Base-by-base conservation (phyloP, 2,329 filamentous ascomycete genomes). In the Canariomyces notabilis region DNA sequence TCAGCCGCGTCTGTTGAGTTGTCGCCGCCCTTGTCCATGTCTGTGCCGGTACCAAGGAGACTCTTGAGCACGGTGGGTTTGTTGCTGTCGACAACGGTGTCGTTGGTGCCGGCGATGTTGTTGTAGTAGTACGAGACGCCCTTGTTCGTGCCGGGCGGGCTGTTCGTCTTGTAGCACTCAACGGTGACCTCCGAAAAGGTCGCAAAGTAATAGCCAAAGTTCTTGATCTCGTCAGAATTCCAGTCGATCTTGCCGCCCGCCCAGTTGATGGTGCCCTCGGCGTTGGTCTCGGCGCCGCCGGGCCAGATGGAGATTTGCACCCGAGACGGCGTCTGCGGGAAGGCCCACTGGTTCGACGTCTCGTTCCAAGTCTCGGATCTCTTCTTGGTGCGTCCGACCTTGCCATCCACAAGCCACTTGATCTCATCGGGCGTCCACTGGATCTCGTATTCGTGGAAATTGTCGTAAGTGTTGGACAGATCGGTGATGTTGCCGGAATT, bases 221-320 rank as follows among this genome's bases (percentile, higher is more conserved):
- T 76, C 69, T 88, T 73, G 74, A 97, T 91, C 67, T 94, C 87
- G 16, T 75, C 71, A 54, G 79, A 80, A 63, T 86, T 72, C 91
- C 93, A 98, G 73, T 95, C 77, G 54, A 98, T 91, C 42, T 78
- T 70, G 58, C 93, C 93, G 61, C 93, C 93, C 15, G 91, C 88
- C 93, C 93, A 98, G 44, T 83, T 75, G 55, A 95, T 79, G 26
- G 93, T 97, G 46, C 93, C 93, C 64, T 86, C 63, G 33, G 79
- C 85, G 66, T 96, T 96, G 61, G 75, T 76, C 8, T 80, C 69
- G 37, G 87, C 79, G 63, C 93, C 93, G 60, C 88, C 93, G 33
- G 93, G 93, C 93, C 93, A 98, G 61, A 98, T 82, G 14, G 93
- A 97, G 41, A 98, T 77, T 73, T 96, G 89, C 42, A 98, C 79